Conservation (phyloP, 257 asterid species). For the Nicotiana knightiana region DNA sequence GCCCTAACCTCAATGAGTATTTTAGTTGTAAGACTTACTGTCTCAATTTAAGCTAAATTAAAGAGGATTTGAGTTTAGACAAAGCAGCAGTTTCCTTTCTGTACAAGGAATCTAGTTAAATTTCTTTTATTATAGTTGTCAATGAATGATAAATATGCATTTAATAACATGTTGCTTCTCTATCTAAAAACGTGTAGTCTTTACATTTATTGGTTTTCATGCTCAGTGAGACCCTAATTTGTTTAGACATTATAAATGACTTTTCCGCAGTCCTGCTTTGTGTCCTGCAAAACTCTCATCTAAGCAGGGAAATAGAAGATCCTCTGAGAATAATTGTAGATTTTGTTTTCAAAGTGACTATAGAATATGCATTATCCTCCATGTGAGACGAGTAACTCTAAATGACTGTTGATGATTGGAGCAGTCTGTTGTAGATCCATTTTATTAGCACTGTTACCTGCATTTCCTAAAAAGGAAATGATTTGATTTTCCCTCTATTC, state of each 20-base stretch:
- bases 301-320: constrained; percentile 1
- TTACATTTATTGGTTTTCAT: background rate
- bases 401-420: background rate
- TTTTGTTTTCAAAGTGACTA: background rate
- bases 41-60: background rate
- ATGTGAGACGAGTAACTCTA: background rate
- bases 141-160: background rate
- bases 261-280: background rate
- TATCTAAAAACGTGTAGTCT: background rate
- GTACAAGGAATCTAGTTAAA: background rate
- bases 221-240: background rate
- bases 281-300: background rate
- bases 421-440: background rate
- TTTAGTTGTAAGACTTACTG: background rate
- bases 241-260: background rate
- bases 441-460: background rate
- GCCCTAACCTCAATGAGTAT: background rate
- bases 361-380: background rate
- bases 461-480: background rate
- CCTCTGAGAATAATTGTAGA: background rate
- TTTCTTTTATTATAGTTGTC: background rate
- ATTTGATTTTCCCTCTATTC: background rate
- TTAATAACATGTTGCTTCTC: background rate
- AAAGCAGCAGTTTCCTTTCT: background rate
- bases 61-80: background rate